phyloP scores from a whole-genome alignment of 331 rosid species.

The Rosa hybrid region DNA sequence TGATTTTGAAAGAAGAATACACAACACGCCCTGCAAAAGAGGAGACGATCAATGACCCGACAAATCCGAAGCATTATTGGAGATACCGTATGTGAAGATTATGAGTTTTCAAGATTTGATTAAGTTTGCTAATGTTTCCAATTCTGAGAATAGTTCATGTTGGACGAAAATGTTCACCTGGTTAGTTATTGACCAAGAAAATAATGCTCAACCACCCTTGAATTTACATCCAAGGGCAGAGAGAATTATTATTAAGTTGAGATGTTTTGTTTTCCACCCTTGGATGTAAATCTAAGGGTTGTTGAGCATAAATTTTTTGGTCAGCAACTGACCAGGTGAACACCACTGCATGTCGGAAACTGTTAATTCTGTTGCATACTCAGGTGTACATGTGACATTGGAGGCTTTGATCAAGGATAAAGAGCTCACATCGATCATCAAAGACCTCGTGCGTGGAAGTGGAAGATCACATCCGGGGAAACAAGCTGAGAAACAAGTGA shows the following conservation, averaged over 20 bases:
- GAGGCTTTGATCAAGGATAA: constrained; percentile 72
- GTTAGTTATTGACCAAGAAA: too few relatives aligned
- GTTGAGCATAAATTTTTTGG: too few relatives aligned
- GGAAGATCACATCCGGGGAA: constrained; percentile 71
- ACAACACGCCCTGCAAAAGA: constrained; percentile 77
- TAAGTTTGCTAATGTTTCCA: background rate
- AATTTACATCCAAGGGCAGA: too few relatives aligned
- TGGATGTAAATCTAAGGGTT: too few relatives aligned
- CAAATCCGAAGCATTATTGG: constrained; percentile 99
- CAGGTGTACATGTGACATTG: constrained; percentile 85
- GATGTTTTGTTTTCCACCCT: too few relatives aligned
- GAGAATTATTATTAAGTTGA: too few relatives aligned
- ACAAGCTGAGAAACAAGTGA: constrained; percentile 33
- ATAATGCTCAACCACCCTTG: too few relatives aligned
- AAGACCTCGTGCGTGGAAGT: constrained; percentile 57
- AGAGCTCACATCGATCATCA: constrained; percentile 58
- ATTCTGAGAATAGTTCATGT: background rate
- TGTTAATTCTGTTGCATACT: constrained; percentile 7
- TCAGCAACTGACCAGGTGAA: too few relatives aligned
- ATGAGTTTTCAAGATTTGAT: background rate
- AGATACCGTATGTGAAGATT: constrained; percentile 77
- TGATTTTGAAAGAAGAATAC: constrained; percentile 83
- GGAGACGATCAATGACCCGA: constrained; percentile 95
- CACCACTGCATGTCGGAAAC: too few relatives aligned
- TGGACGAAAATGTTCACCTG: too few relatives aligned